phyloP scores from a whole-genome alignment of 805 yeast species.

The Nematodospora valgi region DNA sequence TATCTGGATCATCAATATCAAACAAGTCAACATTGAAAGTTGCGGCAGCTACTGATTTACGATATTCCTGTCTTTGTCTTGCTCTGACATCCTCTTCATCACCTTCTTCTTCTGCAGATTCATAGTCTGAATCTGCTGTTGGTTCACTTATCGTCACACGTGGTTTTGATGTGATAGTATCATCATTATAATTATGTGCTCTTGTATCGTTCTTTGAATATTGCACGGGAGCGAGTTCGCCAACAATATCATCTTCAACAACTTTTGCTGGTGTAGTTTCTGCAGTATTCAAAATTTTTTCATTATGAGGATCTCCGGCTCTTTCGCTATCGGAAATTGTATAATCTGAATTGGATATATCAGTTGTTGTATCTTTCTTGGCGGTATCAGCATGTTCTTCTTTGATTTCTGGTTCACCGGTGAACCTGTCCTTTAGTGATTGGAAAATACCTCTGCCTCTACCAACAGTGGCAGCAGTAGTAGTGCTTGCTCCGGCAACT shows the following conservation, averaged over 20 bases:
- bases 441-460: conserved; percentile 33
- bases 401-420: conserved; percentile 7
- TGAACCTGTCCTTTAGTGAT: conserved; percentile 29
- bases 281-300: conserved; percentile 20
- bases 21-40: conserved; percentile 71
- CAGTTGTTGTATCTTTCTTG: too few species aligned
- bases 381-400: background rate
- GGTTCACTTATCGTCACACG: conserved; percentile 6
- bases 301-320: conserved; percentile 10
- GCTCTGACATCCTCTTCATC: conserved; percentile 32
- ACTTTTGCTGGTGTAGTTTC: conserved; percentile 30
- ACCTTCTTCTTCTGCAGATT: conserved; percentile 14
- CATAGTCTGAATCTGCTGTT: background rate
- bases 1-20: conserved; percentile 84
- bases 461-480: conserved; percentile 13
- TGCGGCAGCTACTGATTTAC: conserved; percentile 48
- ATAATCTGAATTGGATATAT: conserved; percentile 3
- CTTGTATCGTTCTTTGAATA: background rate
- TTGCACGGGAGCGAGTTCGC: background rate
- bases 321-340: conserved; percentile 9
- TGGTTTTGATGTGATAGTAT: background rate
- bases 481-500: conserved; percentile 7
- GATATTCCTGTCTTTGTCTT: conserved; percentile 41
- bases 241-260: conserved; percentile 6
- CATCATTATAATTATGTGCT: background rate